These are phyloP conservation scores for Cladosporium sp. DNA, from an alignment of 2,329 filamentous ascomycete species.

Conservation along the genomic window DNA sequence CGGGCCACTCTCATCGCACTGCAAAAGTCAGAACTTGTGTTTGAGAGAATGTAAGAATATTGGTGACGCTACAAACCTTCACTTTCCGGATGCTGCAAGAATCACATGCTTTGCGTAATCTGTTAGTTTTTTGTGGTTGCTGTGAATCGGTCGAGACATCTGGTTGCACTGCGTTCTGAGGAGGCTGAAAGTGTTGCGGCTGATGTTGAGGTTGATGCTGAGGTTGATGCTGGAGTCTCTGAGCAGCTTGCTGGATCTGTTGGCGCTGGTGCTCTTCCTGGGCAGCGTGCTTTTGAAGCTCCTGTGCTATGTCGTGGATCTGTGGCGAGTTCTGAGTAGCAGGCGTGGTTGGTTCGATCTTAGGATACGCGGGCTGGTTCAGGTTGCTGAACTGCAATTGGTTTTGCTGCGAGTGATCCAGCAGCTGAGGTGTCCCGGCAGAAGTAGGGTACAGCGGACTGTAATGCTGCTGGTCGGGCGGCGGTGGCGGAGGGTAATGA, in stretches of 20 bases:
- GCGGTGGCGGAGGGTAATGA: conserved; percentile 33
- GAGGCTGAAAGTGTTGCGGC: conserved; percentile 20
- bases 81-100: conserved; percentile 38
- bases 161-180: conserved; percentile 9
- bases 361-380: conserved; percentile 32
- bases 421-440: conserved; percentile 28
- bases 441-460: conserved; percentile 29
- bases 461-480: conserved; percentile 34
- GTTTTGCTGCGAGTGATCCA: conserved; percentile 30
- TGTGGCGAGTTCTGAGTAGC: conserved; percentile 22
- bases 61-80: conserved; percentile 26
- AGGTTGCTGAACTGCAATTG: conserved; percentile 32
- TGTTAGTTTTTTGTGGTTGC: conserved; percentile 30
- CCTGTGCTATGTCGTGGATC: conserved; percentile 29
- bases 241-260: conserved; percentile 26
- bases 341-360: conserved; percentile 26
- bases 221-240: conserved; percentile 25
- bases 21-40: conserved; percentile 11
- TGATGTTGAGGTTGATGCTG: conserved; percentile 22
- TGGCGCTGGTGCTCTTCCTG: conserved; percentile 29
- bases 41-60: background rate
- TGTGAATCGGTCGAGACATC: conserved; percentile 7
- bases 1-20: conserved; percentile 64
- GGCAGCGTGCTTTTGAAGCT: conserved; percentile 26
- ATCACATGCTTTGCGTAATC: conserved; percentile 38